These are phyloP conservation scores for Heliocybe sulcata DNA, from an alignment of 1,284 basidiomycete genomes.

Conservation along the genomic window DNA sequence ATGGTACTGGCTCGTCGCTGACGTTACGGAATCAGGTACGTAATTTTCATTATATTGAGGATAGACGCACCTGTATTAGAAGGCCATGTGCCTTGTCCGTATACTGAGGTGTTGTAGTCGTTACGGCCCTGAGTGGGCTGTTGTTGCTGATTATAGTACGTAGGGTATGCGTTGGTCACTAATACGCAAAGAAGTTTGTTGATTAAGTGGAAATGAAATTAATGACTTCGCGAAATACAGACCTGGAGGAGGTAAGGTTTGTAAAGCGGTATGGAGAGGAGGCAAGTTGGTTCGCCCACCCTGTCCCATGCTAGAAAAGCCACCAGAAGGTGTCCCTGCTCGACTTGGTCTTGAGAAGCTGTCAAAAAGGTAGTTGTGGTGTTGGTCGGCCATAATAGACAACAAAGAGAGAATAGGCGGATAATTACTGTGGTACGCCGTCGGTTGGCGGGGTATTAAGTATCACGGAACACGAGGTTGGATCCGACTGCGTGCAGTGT, in stretches of 20 bases:
- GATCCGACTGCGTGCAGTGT: not conserved
- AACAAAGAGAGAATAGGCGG: slow-evolving; percentile 19
- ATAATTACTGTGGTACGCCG: slow-evolving; percentile 3
- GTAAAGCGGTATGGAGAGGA: slow-evolving; percentile 77
- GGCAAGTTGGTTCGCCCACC: slow-evolving; percentile 83
- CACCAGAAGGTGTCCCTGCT: slow-evolving; percentile 35
- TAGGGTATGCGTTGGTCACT: not conserved
- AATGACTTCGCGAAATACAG: slow-evolving; percentile 39
- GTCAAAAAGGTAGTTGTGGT: slow-evolving; percentile 26
- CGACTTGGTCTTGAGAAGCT: slow-evolving; percentile 23
- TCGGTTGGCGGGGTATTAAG: slow-evolving; percentile 1
- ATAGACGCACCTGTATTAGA: slow-evolving; percentile 36
- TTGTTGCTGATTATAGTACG: slow-evolving; percentile 48
- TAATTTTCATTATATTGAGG: slow-evolving; percentile 3
- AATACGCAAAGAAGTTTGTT: slow-evolving; percentile 35
- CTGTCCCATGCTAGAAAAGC: slow-evolving; percentile 60
- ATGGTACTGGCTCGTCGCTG: slow-evolving; percentile 18
- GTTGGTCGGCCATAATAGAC: slow-evolving; percentile 23
- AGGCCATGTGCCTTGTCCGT: slow-evolving; percentile 40
- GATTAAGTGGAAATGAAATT: slow-evolving; percentile 19
- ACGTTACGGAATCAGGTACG: slow-evolving; percentile 5
- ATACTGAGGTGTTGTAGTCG: slow-evolving; percentile 43
- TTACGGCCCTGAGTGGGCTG: slow-evolving; percentile 48
- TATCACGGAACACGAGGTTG: not conserved
- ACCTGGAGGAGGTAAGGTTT: slow-evolving; percentile 84